Evolutionary conservation across 2,329 filamentous ascomycete genomes (phyloP), one percentile per base, ranked within the genome.

Genomic region (Septoria linicola): DNA sequence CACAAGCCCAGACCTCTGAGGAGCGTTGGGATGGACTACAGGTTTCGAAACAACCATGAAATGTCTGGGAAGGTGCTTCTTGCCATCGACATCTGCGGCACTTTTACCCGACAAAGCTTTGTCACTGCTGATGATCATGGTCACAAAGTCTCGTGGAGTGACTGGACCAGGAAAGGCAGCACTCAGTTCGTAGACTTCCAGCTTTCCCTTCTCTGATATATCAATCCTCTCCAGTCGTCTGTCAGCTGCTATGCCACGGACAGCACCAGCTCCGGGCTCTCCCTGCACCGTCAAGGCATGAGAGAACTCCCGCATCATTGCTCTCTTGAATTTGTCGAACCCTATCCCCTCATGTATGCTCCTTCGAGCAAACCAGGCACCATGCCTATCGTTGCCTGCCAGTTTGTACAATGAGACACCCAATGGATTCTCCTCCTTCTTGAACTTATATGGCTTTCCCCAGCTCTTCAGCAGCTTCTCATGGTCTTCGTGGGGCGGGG

Each of bases 141-240:
- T 87, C 44, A 96, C 82, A 68, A 96, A 96, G 65, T 96, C 92
- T 69, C 92, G 78, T 0, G 92, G 87, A 2, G 90, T 83, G 0
- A 89, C 93, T 3, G 92, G 92, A 0, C 89, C 89, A 0, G 91
- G 90, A 61, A 96, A 96, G 66, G 93, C 87, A 2, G 90, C 90
- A 17, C 88, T 92, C 1, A 96, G 78, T 65, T 92, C 84, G 64
- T 88, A 95, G 3, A 96, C 88, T 72, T 88, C 80, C 46, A 87
- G 67, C 62, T 80, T 80, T 8, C 85, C 84, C 16, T 80, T 70
- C 2, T 79, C 81, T 7, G 82, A 76, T 6, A 83, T 76, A 7
- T 74, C 73, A 36, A 78, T 73, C 47, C 81, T 77, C 68, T 89
- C 89, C 8, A 95, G 74, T 55, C 80, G 78, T 64, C 78, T 82